A percentile compares a stretch with the other conserved stretches of the same genome.
Evolutionary conservation across 1,284 basidiomycete species (phyloP).

Genomic region (Cryptococcus depauperatus): DNA sequence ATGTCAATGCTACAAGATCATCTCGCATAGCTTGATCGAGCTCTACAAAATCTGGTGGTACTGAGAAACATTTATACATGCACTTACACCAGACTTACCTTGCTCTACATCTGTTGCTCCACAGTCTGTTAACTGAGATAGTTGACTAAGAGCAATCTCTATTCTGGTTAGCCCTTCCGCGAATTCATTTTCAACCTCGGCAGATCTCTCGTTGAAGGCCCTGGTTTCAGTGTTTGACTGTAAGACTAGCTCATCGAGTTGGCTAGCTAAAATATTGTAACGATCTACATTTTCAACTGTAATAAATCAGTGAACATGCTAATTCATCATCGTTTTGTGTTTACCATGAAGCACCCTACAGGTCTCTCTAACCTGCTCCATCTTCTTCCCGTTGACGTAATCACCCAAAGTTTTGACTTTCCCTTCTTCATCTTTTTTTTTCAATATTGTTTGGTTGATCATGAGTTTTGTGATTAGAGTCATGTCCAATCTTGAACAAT

Average conservation of each 20-base stretch:
- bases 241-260: slow-evolving; percentile 53
- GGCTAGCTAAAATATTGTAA: slow-evolving; percentile 24
- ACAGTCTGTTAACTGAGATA: slow-evolving; percentile 22
- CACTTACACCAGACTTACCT: slow-evolving; percentile 5
- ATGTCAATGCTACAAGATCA: slow-evolving; percentile 33
- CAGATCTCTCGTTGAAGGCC: slow-evolving; percentile 53
- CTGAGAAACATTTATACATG: slow-evolving; percentile 2
- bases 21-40: slow-evolving; percentile 41
- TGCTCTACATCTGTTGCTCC: slow-evolving; percentile 14
- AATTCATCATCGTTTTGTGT: slow-evolving; percentile 1
- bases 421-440: slow-evolving; percentile 22
- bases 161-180: slow-evolving; percentile 26
- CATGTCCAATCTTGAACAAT: slow-evolving; percentile 33
- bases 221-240: slow-evolving; percentile 64
- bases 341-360: slow-evolving; percentile 32
- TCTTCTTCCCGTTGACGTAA: slow-evolving; percentile 38
- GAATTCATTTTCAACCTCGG: slow-evolving; percentile 47
- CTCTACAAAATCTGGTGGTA: slow-evolving; percentile 21
- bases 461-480: slow-evolving; percentile 32
- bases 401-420: slow-evolving; percentile 36
- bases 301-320: background rate
- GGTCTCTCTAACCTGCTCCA: slow-evolving; percentile 40
- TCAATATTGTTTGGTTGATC: slow-evolving; percentile 33
- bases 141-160: slow-evolving; percentile 29
- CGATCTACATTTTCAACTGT: slow-evolving; percentile 29